A percentile compares a stretch with the other conserved stretches of the same genome.
Conservation (phyloP, 2,329 filamentous ascomycete genomes). For the Ophiosphaerella narmari region DNA sequence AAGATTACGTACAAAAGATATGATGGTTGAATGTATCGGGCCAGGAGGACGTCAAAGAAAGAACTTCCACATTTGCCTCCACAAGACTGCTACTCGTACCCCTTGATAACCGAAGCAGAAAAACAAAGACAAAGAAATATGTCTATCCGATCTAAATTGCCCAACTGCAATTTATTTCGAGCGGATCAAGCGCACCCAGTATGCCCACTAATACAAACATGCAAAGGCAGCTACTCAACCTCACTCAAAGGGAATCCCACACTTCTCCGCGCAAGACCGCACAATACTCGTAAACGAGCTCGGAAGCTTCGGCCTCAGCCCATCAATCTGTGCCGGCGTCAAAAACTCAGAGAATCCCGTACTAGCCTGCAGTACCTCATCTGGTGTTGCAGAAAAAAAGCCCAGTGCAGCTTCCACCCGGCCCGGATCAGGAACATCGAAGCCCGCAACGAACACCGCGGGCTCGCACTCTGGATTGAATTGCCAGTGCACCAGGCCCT, state of each 20-base stretch:
- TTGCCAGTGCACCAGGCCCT: constrained; percentile 49
- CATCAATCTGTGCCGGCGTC: constrained; percentile 17
- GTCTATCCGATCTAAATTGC: too few species aligned
- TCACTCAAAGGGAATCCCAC: constrained; percentile 18
- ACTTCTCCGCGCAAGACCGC: constrained; percentile 25
- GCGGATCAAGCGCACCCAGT: too few species aligned
- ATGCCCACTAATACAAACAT: too few species aligned
- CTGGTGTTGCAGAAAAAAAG: constrained; percentile 32
- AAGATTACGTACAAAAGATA: too few species aligned
- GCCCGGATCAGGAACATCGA: constrained; percentile 46
- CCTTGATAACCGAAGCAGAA: background rate
- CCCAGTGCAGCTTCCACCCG: constrained; percentile 37
- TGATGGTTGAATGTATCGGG: too few species aligned
- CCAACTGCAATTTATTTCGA: too few species aligned
- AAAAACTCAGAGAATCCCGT: constrained; percentile 21
- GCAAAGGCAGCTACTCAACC: too few species aligned
- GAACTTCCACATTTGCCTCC: too few species aligned
- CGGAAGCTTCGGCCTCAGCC: constrained; percentile 14
- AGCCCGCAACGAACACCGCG: constrained; percentile 45
- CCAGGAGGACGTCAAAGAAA: too few species aligned
- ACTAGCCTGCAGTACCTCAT: constrained; percentile 21
- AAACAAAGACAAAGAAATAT: background rate
- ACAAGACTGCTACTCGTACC: background rate
- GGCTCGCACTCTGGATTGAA: constrained; percentile 49
- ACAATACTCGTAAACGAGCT: constrained; percentile 23